Evolutionary conservation across 495 filamentous ascomycete species (phyloP), one percentile per base, ranked within the genome.

Genomic region (Glonium stellatum): DNA sequence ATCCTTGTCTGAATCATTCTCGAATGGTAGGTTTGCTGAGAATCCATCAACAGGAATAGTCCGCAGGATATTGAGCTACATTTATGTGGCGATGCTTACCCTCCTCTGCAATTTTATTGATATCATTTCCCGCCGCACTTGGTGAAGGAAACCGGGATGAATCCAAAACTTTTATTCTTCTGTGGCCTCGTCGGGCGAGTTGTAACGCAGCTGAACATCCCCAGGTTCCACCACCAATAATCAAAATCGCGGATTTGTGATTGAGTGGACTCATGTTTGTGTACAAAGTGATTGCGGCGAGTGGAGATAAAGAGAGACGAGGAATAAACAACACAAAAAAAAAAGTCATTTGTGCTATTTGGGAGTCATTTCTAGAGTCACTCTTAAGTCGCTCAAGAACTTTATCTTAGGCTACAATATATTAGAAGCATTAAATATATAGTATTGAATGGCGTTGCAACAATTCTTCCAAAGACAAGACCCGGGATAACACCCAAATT

Each of bases 81-180:
- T 9, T 31, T 31, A 31, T 2, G 27, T 31, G 27, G 27, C 27
- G 44, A 50, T 12, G 8, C 6, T 50, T 50, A 77, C 79, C 70
- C 72, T 77, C 74, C 62, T 82, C 79, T 67, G 81, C 76, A 54
- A 82, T 82, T 56, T 82, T 82, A 52, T 83, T 83, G 18, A 83
- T 63, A 56, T 82, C 80, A 59, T 81, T 82, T 2, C 79, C 79
- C 2, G 79, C 78, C 21, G 76, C 72, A 22, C 76, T 75, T 13
- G 74, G 69, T 3, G 79, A 80, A 1, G 80, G 80, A 8, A 77
- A 61, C 1, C 64, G 62, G 54, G 76, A 64, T 5, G 70, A 67
- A 62, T 82, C 80, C 12, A 78, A 70, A 15, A 79, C 79, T 0
- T 68, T 77, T 55, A 82, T 71, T 60, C 76, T 69, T 31, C 56